Conservation (phyloP, 176 grass and related monocot genomes). For the Ananas comosus region DNA sequence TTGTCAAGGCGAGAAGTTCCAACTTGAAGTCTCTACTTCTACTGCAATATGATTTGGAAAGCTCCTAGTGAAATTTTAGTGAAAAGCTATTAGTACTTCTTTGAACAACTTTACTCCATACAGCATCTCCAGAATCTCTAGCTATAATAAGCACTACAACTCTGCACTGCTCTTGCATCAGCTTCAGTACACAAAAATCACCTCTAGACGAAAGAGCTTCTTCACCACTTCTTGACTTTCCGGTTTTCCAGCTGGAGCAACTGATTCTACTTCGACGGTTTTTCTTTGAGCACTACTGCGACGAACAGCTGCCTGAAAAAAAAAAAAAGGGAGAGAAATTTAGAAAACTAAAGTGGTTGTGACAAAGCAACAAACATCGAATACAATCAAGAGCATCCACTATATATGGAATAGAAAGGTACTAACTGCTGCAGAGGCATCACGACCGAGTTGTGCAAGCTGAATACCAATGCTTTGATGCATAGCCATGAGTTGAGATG, state of each 20-base stretch:
- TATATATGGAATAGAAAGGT: conserved; percentile 15
- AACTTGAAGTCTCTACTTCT: too few species aligned
- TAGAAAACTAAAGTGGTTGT: conserved; percentile 14
- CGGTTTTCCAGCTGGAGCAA: conserved; percentile 47
- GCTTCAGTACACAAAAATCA: conserved; percentile 15
- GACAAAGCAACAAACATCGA: conserved; percentile 12
- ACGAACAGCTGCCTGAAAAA: conserved; percentile 56
- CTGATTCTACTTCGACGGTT: conserved; percentile 57
- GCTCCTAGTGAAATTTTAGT: too few species aligned
- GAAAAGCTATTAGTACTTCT: too few species aligned
- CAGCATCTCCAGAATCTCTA: not conserved
- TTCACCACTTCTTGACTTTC: conserved; percentile 53
- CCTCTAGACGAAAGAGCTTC: conserved; percentile 54
- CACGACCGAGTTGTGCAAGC: conserved; percentile 60
- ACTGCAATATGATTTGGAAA: too few species aligned
- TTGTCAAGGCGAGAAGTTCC: not conserved
- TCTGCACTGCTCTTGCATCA: not conserved
- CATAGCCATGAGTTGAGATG: conserved; percentile 62
- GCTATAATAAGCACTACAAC: not conserved
- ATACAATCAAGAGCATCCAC: conserved; percentile 3
- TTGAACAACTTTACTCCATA: too few species aligned
- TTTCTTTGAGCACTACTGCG: conserved; percentile 40
- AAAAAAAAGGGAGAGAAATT: conserved; percentile 21
- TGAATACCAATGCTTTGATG: conserved; percentile 66
- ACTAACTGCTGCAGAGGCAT: conserved; percentile 51